A percentile compares a stretch with the other conserved stretches of the same genome.
Conservation (phyloP, 139 green algal genomes). For the Spirogloea muscicola region DNA sequence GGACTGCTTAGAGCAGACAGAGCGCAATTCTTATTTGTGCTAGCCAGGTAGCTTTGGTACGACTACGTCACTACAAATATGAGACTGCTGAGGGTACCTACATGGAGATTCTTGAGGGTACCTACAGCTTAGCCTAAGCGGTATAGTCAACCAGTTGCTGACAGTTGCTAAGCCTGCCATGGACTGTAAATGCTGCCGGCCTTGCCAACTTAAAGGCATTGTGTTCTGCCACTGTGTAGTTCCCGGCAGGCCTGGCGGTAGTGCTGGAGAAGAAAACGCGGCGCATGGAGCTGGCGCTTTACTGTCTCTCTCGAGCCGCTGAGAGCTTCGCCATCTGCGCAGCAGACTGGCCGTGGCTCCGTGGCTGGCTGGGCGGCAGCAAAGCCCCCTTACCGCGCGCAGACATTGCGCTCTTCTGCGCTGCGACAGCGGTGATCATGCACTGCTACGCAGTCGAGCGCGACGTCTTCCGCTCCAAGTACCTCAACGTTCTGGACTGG, state of each 20-base stretch:
- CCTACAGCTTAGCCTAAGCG: too few relatives aligned
- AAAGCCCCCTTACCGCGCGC: neutral
- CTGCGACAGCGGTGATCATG: conserved; percentile 73
- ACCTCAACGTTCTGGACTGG: conserved; percentile 89
- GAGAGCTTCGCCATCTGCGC: conserved; percentile 70
- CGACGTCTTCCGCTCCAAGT: conserved; percentile 87
- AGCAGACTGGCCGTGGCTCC: conserved; percentile 51
- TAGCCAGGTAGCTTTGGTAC: too few relatives aligned
- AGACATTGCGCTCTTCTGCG: conserved; percentile 77
- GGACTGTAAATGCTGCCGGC: neutral
- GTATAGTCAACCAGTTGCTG: too few relatives aligned
- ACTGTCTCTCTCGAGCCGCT: conserved; percentile 65
- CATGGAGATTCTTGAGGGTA: too few relatives aligned
- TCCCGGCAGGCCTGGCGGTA: conserved; percentile 59
- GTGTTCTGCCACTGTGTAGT: too few relatives aligned
- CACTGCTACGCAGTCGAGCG: conserved; percentile 80
- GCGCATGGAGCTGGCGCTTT: conserved; percentile 92
- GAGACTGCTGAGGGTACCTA: too few relatives aligned
- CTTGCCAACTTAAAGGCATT: neutral
- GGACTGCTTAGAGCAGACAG: too few relatives aligned
- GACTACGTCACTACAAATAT: too few relatives aligned
- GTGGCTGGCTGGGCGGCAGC: neutral
- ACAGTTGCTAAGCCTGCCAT: neutral
- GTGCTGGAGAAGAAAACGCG: conserved; percentile 89
- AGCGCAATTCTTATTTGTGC: too few relatives aligned